Evolutionary conservation across 2,329 filamentous ascomycete species (phyloP), one percentile per base, ranked within the genome.

Genomic region (Ophiostoma montium): DNA sequence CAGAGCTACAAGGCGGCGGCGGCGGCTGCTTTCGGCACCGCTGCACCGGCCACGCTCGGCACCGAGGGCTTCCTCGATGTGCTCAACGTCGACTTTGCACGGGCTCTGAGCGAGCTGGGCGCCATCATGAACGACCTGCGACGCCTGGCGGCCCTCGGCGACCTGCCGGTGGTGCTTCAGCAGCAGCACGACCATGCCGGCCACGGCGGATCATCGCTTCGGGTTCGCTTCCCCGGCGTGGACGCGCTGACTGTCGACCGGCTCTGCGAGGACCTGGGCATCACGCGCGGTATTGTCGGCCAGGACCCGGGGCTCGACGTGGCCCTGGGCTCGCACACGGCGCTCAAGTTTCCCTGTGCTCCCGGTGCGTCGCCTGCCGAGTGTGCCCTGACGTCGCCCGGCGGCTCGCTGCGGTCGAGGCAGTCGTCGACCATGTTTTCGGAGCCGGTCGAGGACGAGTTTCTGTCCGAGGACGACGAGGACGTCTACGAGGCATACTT

Each of bases 201-300:
- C 10, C 57, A 74, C 76, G 35, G 27, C 11, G 70, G 74, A 32
- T 78, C 78, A 5, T 75, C 77, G 0, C 67, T 95, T 4, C 80
- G 88, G 32, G 80, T 96, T 2, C 82, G 88, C 30, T 96, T 98
- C 60, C 88, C 89, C 0, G 92, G 92, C 3, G 89, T 92, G 53
- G 90, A 96, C 59, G 80, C 80, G 1, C 77, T 82, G 15, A 86
- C 85, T 0, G 84, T 95, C 0, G 86, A 94, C 60, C 71, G 74
- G 3, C 73, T 98, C 1, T 95, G 89, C 62, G 79, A 86, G 43
- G 92, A 98, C 61, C 74, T 94, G 11, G 85, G 84, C n/a, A 74
- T 98, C 8, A 78, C 82, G 54, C 75, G 87, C 48, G 92, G 92
- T 2, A 68, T 85, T 4, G 76, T 96, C 4, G 69, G 75, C 12